phyloP scores from a whole-genome alignment of 495 filamentous ascomycete genomes.

The Patellaria atrata region DNA sequence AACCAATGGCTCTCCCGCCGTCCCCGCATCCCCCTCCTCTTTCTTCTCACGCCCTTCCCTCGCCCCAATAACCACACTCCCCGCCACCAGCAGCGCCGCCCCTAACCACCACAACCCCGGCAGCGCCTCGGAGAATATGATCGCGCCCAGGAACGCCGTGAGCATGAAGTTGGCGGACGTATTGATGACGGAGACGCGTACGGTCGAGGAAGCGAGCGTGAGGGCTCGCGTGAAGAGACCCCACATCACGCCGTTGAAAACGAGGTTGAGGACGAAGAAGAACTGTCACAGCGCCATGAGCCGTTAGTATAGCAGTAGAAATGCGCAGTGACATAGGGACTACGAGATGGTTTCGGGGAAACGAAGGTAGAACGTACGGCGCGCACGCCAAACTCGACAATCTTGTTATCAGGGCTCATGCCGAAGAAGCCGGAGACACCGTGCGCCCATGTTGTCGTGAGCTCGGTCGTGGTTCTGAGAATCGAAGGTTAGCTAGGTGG shows the following conservation, averaged over 20 bases:
- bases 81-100: slow-evolving; percentile 67
- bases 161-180: slow-evolving; percentile 85
- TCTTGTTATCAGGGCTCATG: slow-evolving; percentile 33
- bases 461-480: slow-evolving; percentile 69
- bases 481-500: neutral
- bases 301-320: slow-evolving; percentile 1
- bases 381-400: slow-evolving; percentile 52
- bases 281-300: slow-evolving; percentile 44
- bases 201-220: slow-evolving; percentile 66
- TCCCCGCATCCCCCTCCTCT: slow-evolving; percentile 8
- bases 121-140: slow-evolving; percentile 57
- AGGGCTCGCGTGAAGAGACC: slow-evolving; percentile 74
- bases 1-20: slow-evolving; percentile 13
- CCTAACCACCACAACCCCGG: slow-evolving; percentile 80
- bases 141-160: slow-evolving; percentile 68
- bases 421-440: slow-evolving; percentile 48
- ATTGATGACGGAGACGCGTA: slow-evolving; percentile 85
- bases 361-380: slow-evolving; percentile 40
- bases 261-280: slow-evolving; percentile 77
- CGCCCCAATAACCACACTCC: slow-evolving; percentile 80
- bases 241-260: slow-evolving; percentile 95
- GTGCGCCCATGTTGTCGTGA: slow-evolving; percentile 57
- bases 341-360: slow-evolving; percentile 1
- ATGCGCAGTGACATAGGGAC: neutral
- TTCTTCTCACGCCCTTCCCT: slow-evolving; percentile 53